Base-by-base conservation (phyloP, 202 grass and related monocot species). In the Carex arenaria region DNA sequence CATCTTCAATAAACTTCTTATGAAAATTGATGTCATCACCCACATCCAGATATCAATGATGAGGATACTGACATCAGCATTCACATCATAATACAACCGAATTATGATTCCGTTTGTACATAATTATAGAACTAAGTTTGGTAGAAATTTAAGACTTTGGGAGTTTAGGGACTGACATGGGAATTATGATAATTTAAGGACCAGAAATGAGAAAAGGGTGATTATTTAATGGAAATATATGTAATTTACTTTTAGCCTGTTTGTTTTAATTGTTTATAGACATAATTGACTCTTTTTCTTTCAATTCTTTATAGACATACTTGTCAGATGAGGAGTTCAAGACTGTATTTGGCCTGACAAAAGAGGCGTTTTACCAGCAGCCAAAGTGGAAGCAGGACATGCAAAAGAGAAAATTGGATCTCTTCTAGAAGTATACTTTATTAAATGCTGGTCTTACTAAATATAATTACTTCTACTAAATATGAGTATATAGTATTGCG, bases 311-410 rank as follows among this genome's bases (percentile, higher is more conserved):
- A 69, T 12, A 97, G 94, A 90, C 92, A 7, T 97, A 97, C 81
- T 85, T 97, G 45, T 92, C 90, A 1, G 94, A 94, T 26, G 87
- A 87, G 30, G 94, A 97, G 49, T 97, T 97, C 87, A 90, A 90
- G 75, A 88, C 47, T 19, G 87, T 97, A 43, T 92, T 97, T 52
- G 88, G 90, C 45, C 82, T 97, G 82, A 82, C 90, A 62, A 92
- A 91, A 65, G 94, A 92, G 80, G 64, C 87, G 18, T 97, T 97
- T 84, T 91, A 94, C 84, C 63, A 73, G 74, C 94, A 97, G 57
- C 92, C 94, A 63, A 89, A 80, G 43, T 97, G 94, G 94, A 97
- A 97, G 88, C 92, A 97, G 87, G 94, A 97, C 78, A 72, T 94
- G 23, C 94, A 89, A 73, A 97, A 97, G 70, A 85, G 90, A 86